Evolutionary conservation across 306 rosid species (phyloP).

Genomic region (Acacia confusa): DNA sequence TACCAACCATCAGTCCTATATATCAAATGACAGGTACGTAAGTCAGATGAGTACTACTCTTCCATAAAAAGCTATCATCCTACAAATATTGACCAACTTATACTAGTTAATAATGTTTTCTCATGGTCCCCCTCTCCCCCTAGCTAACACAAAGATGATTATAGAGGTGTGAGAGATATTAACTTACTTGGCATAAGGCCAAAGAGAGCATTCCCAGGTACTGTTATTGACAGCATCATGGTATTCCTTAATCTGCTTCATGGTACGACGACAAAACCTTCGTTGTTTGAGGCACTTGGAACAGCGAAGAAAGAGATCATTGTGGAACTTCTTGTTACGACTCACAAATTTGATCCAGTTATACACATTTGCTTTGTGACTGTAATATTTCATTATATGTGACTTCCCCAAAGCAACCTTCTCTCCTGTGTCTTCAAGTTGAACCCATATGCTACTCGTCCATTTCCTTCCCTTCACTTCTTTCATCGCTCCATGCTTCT

Average conservation of each 20-base stretch:
- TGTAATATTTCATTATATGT: slow-evolving; percentile 40
- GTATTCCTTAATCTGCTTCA: slow-evolving; percentile 23
- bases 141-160: not conserved
- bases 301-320: slow-evolving; percentile 47
- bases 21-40: not conserved
- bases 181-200: slow-evolving; percentile 37
- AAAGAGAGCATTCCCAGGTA: slow-evolving; percentile 45
- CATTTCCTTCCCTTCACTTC: slow-evolving; percentile 25
- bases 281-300: slow-evolving; percentile 39
- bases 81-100: not conserved
- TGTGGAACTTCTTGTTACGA: slow-evolving; percentile 35
- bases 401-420: slow-evolving; percentile 41
- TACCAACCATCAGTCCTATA: not conserved
- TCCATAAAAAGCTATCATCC: not conserved
- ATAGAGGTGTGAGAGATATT: not conserved
- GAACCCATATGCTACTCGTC: slow-evolving; percentile 52
- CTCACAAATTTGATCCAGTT: slow-evolving; percentile 1
- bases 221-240: slow-evolving; percentile 35
- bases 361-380: slow-evolving; percentile 38
- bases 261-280: slow-evolving; percentile 36
- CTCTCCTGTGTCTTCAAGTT: not conserved
- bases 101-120: not conserved
- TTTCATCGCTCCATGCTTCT: slow-evolving; percentile 37
- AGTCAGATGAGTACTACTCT: not conserved
- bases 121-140: too few species aligned